These are phyloP conservation scores for Crithidia fasciculata DNA, from an alignment of 208 protist genomes.

Conservation along the genomic window DNA sequence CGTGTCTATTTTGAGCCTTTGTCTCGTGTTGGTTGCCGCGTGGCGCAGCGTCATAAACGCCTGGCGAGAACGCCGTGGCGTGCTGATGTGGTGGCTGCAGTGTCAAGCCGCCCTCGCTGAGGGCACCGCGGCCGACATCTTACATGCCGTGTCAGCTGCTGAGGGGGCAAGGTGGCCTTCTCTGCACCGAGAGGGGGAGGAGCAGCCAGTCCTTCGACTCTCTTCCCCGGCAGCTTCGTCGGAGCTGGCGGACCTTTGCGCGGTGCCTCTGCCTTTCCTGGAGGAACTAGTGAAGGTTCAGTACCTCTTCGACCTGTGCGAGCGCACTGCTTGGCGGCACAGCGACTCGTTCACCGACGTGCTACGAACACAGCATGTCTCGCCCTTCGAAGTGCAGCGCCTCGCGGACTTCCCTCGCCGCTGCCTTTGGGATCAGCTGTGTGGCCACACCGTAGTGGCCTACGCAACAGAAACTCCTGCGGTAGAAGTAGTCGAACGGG, in stretches of 20 bases:
- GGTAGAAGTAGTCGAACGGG: conserved; percentile 9
- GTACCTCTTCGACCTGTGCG: conserved; percentile 9
- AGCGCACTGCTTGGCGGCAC: not conserved
- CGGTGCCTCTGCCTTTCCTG: conserved; percentile 14
- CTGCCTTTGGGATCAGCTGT: conserved; percentile 27
- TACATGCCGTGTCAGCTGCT: not conserved
- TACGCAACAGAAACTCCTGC: not conserved
- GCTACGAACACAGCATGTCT: too few relatives aligned
- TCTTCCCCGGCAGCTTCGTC: not conserved
- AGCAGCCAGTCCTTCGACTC: too few relatives aligned
- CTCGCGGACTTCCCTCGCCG: not conserved
- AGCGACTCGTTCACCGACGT: not conserved
- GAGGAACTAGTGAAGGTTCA: conserved; percentile 20
- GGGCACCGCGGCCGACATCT: conserved; percentile 10
- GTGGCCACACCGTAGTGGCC: conserved; percentile 14
- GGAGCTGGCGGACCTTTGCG: not conserved
- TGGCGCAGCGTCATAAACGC: not conserved
- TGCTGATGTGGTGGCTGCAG: conserved; percentile 16
- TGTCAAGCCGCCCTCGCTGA: conserved; percentile 16
- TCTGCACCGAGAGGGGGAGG: not conserved
- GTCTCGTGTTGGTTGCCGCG: not conserved
- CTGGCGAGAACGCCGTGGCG: not conserved
- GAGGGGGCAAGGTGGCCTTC: not conserved
- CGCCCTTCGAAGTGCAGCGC: not conserved
- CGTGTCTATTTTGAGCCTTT: not conserved